Evolutionary conservation across 2,329 filamentous ascomycete genomes (phyloP).

Genomic region (Endoconidiophora polonica): DNA sequence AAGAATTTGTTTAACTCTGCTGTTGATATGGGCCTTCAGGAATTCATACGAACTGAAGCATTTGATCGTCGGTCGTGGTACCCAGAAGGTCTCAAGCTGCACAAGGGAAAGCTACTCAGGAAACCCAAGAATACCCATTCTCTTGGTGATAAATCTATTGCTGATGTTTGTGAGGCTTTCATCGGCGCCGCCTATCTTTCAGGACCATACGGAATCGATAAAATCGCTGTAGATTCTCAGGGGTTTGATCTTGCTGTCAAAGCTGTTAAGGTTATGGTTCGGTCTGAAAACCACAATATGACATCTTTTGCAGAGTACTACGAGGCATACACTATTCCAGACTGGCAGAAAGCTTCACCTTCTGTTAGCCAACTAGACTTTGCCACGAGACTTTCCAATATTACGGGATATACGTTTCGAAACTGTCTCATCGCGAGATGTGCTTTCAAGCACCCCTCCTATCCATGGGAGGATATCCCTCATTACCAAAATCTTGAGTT

Average conservation of each 20-base stretch:
- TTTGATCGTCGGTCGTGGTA: slow-evolving; percentile 85
- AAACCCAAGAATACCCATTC: slow-evolving; percentile 35
- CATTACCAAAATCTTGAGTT: slow-evolving; percentile 88
- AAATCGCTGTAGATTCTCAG: slow-evolving; percentile 15
- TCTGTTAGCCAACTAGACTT: slow-evolving; percentile 55
- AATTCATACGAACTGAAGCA: slow-evolving; percentile 65
- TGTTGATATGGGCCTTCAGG: slow-evolving; percentile 43
- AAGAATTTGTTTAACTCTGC: slow-evolving; percentile 72
- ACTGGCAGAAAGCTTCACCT: slow-evolving; percentile 47
- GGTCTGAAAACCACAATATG: slow-evolving; percentile 52
- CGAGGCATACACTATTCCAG: slow-evolving; percentile 47
- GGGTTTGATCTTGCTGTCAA: slow-evolving; percentile 40
- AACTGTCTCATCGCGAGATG: slow-evolving; percentile 63
- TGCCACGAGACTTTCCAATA: slow-evolving; percentile 43
- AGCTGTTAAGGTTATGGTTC: slow-evolving; percentile 53
- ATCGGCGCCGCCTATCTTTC: slow-evolving; percentile 69
- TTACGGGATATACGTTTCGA: slow-evolving; percentile 47
- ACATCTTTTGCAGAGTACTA: slow-evolving; percentile 57
- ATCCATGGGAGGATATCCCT: slow-evolving; percentile 58
- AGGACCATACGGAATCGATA: slow-evolving; percentile 26
- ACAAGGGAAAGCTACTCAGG: slow-evolving; percentile 47
- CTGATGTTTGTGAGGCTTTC: slow-evolving; percentile 85
- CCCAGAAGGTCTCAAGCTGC: slow-evolving; percentile 57
- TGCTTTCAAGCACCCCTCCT: slow-evolving; percentile 78
- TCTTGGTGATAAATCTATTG: slow-evolving; percentile 76